Conservation (phyloP, 2,329 filamentous ascomycete species). For the Parascedosporium putredinis region DNA sequence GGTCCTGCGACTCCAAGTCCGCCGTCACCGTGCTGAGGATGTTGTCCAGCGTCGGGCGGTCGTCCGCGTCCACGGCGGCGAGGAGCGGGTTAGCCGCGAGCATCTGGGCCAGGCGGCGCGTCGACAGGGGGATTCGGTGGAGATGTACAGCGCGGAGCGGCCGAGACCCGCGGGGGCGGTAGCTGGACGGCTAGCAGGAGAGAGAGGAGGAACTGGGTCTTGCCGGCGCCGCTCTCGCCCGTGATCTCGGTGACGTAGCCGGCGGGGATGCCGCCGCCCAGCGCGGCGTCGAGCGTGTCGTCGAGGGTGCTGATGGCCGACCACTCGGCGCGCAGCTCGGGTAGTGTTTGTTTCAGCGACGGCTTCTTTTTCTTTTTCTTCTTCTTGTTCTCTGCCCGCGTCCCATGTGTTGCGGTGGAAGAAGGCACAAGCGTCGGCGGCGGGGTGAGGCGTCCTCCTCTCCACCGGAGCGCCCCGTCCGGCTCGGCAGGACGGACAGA, state of each 20-base stretch:
- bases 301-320: constrained; percentile 72
- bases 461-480: too few species aligned
- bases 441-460: too few species aligned
- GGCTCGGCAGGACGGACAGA: constrained; percentile 22
- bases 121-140: constrained; percentile 80
- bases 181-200: constrained; percentile 80
- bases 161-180: constrained; percentile 60
- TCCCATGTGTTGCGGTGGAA: too few species aligned
- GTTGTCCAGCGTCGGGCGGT: constrained; percentile 55
- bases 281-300: constrained; percentile 52
- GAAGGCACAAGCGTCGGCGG: too few species aligned
- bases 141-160: constrained; percentile 79
- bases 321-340: constrained; percentile 23
- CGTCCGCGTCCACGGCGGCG: constrained; percentile 17
- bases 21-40: constrained; percentile 75
- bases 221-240: constrained; percentile 87
- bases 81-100: constrained; percentile 57
- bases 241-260: constrained; percentile 82
- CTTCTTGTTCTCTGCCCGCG: too few species aligned
- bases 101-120: constrained; percentile 70
- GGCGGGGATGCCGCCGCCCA: constrained; percentile 71
- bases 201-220: constrained; percentile 85
- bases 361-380: too few species aligned
- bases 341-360: constrained; percentile 4
- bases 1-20: constrained; percentile 89